Base-by-base conservation (phyloP, 1,284 basidiomycete genomes). In the Apiotrichum gamsii region DNA sequence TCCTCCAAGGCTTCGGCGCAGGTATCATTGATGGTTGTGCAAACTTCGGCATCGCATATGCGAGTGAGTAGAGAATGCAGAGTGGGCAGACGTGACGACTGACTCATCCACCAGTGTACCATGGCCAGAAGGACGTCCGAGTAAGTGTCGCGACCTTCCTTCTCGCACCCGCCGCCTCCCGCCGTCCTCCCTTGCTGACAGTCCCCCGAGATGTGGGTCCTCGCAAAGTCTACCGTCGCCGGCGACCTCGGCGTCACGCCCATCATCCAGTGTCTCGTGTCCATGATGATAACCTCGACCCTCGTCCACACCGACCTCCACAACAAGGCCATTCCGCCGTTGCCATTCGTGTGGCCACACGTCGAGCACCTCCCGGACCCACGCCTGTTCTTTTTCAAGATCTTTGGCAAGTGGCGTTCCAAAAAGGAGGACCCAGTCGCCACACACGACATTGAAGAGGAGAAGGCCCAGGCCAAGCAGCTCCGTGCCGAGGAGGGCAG, bases 251-350 rank as follows among this genome's bases (percentile, higher is more conserved):
- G 72, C 18, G 70, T 74, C 4, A 72, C 72, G 13, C 66, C 67
- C 3, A 62, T 74, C 44, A 69, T 74, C 46, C 69, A 72, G 49
- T 64, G 61, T 21, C 44, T 61, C 39, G 59, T 57, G 9, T 65
- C 66, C 20, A 72, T 74, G 70, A 49, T 72, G 52, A 73, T 73
- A 54, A 65, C 72, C 10, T 58, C 70, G 10, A 70, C 70, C 0
- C 63, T 74, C 21, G 71, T 74, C 8, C 72, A 72, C 49, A 70
- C 70, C 39, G 72, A 74, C 49, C 37, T 74, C 20, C 72, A 74
- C 47, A 56, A 67, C 42, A 38, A 50, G n/a, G 60, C 58, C 1
- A 63, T 72, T 44, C 45, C 37, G 15, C 72, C 72, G 4, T 50
- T 74, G 8, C 60, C 69, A 0, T 74, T 69, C 50, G 69, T 70